phyloP scores from a whole-genome alignment of 164 flowering plant species.

The Magnolia sinica region DNA sequence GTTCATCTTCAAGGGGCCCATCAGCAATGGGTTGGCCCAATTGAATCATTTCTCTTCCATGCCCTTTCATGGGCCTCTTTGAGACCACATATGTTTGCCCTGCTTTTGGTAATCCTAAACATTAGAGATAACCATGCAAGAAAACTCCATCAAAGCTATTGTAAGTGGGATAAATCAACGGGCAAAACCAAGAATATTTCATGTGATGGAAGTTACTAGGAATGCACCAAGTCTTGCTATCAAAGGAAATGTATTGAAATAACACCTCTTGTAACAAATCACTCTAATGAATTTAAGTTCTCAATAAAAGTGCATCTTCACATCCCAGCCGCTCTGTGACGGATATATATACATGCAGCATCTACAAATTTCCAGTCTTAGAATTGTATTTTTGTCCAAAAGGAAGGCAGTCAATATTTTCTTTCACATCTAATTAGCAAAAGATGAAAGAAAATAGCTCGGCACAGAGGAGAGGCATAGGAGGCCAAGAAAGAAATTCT shows the following conservation, averaged over 20 bases:
- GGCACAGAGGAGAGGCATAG: neutral
- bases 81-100: constrained; percentile 64
- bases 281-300: neutral
- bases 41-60: constrained; percentile 88
- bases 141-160: neutral
- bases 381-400: neutral
- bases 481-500: neutral
- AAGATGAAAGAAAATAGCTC: neutral
- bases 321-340: neutral
- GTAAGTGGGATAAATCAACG: neutral
- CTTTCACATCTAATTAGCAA: neutral
- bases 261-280: neutral
- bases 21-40: constrained; percentile 69
- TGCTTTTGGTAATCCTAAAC: constrained; percentile 30
- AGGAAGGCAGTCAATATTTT: neutral
- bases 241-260: neutral
- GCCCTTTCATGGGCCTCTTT: constrained; percentile 80
- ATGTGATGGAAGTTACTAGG: neutral
- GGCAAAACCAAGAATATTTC: neutral
- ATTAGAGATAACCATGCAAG: neutral
- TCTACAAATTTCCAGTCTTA: neutral
- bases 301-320: too few species aligned
- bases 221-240: neutral
- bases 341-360: neutral
- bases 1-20: constrained; percentile 64